Evolutionary conservation across 202 grass and related monocot genomes (phyloP).

Genomic region (Panicum hallii): DNA sequence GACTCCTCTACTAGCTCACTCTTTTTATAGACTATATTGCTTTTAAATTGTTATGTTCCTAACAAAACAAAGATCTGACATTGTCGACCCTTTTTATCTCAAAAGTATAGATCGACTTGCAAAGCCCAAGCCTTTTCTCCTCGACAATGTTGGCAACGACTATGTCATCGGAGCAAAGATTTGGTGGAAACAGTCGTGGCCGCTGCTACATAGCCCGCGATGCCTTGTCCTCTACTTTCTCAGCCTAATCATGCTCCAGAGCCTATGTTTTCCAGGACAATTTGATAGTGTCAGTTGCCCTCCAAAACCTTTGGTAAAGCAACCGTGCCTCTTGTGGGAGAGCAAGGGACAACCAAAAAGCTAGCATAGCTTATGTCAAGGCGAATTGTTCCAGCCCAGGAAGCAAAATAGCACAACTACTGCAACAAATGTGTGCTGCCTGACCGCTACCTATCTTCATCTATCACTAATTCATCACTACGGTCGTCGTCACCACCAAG

Average conservation of each 20-base stretch:
- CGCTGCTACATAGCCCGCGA: not conserved
- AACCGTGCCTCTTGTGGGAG: slow-evolving; percentile 15
- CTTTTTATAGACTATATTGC: no score
- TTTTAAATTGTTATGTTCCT: not conserved
- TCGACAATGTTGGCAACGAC: slow-evolving; percentile 5
- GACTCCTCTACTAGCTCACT: not conserved
- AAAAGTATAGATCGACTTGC: slow-evolving; percentile 18
- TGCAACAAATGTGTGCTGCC: not conserved
- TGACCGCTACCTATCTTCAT: no score
- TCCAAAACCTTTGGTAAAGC: slow-evolving; percentile 49
- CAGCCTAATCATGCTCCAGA: slow-evolving; percentile 35
- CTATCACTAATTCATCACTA: no score
- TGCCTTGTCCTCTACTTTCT: slow-evolving; percentile 25
- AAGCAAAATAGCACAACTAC: not conserved
- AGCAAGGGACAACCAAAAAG: slow-evolving; percentile 13
- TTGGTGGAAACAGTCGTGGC: not conserved
- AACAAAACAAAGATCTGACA: not conserved
- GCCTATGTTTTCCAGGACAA: slow-evolving; percentile 35
- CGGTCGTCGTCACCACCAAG: no score
- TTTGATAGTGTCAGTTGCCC: slow-evolving; percentile 44
- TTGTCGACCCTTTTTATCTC: not conserved
- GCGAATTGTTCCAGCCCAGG: not conserved
- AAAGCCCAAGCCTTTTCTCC: not conserved
- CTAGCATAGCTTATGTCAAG: not conserved
- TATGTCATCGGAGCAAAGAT: slow-evolving; percentile 10